Conservation (phyloP, 2,329 filamentous ascomycete species). For the Raffaelea deltoideospora region DNA sequence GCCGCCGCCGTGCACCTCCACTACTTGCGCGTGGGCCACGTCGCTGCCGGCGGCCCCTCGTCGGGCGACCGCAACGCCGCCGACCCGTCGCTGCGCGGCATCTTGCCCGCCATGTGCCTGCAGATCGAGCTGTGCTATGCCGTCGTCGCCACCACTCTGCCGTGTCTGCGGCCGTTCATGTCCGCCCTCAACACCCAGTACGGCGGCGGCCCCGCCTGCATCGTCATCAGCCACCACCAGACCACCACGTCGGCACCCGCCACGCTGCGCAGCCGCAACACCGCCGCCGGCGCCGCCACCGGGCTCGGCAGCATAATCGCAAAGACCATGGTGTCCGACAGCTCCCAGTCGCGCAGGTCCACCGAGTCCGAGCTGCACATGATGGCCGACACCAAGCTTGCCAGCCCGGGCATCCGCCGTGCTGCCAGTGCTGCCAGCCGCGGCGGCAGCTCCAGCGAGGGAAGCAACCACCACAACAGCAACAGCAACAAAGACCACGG, state of each 20-base stretch:
- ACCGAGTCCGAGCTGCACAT: too few relatives aligned
- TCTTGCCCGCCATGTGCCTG: slow-evolving; percentile 18
- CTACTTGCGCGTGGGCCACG: slow-evolving; percentile 17
- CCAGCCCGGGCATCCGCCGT: too few relatives aligned
- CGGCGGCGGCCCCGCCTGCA: slow-evolving; percentile 10
- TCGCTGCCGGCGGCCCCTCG: slow-evolving; percentile 19
- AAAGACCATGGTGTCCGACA: background rate
- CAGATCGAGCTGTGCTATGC: slow-evolving; percentile 25
- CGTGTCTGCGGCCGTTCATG: slow-evolving; percentile 28
- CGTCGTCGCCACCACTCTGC: slow-evolving; percentile 24
- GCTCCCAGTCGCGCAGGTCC: background rate
- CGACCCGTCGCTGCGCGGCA: slow-evolving; percentile 21
- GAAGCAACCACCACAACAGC: too few relatives aligned
- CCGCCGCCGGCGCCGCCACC: too few relatives aligned
- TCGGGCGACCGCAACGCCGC: slow-evolving; percentile 18
- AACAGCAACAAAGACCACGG: too few relatives aligned
- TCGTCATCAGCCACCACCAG: slow-evolving; percentile 6
- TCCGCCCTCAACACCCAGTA: slow-evolving; percentile 18
- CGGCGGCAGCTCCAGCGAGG: too few relatives aligned
- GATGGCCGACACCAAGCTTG: too few relatives aligned
- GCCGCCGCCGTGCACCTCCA: slow-evolving; percentile 21
- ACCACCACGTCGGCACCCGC: background rate
- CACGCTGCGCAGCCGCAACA: slow-evolving; percentile 3
- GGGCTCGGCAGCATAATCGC: too few relatives aligned
- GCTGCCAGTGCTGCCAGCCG: too few relatives aligned